Base-by-base conservation (phyloP, 805 yeast species). In the Yarrowia sp. region DNA sequence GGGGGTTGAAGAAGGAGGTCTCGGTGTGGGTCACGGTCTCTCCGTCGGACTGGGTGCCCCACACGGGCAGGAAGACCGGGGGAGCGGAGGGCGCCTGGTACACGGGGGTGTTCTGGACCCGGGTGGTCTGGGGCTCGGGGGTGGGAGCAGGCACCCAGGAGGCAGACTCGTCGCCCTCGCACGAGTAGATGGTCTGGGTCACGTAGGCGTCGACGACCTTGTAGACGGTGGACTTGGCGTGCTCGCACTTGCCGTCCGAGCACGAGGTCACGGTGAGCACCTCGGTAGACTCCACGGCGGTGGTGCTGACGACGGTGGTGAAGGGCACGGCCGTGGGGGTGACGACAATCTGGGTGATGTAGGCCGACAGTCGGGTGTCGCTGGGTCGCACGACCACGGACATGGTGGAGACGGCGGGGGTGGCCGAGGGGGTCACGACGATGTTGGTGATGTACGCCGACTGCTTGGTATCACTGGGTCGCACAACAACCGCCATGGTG, bases 371-470 rank as follows among this genome's bases (percentile, higher is more conserved):
- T 2, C 33, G n/a, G 64, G 63, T 55, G 24, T 58, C 64, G 10
- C 17, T 10, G 40, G 64, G 64, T 33, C 64, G 64, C 50, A 58
- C 64, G 8, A 33, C 64, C 7, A 58, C 64, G 3, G 64, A 6
- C n/a, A 33, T 12, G 33, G 64, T 58, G 15, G 64, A 58, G 15
- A 58, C 17, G 6, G n/a, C 14, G 7, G 64, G 64, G 34, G 50
- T 33, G 30, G 64, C 46, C 9, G 64, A 20, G 19, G 64, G 64
- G 3, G 64, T 58, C 6, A 58, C 64, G 10, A 58, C 40, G 17
- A 58, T 58, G 64, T 58, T 58, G 64, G 64, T 58, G 50, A 58
- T 58, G 64, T 58, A 58, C 20, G 64, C 64, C 8, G 64, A 58
- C 47, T 20, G 47, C 7, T 24, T 9, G 33, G 50, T 43, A 15